phyloP scores from a whole-genome alignment of 2,329 filamentous ascomycete genomes.

The Trichoderma semiorbis region DNA sequence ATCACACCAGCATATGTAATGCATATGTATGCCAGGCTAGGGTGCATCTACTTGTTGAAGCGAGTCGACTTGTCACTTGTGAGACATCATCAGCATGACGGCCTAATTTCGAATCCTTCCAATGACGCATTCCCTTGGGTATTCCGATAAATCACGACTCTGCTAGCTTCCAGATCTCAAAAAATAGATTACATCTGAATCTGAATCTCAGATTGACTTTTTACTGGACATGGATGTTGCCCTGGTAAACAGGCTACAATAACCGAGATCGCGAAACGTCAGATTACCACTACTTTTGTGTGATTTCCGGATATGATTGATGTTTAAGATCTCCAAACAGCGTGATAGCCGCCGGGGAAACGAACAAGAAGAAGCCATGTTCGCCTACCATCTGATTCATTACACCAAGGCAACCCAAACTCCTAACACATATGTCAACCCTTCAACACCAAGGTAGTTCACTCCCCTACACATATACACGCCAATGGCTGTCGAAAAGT shows the following conservation, averaged over 20 bases:
- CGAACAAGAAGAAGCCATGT: neutral
- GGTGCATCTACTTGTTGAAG: neutral
- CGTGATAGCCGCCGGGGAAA: neutral
- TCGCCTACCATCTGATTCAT: constrained; percentile 23
- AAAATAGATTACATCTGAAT: neutral
- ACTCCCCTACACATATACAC: constrained; percentile 23
- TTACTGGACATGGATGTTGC: neutral
- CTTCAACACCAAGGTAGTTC: neutral
- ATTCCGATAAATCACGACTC: neutral
- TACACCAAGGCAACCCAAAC: constrained; percentile 44
- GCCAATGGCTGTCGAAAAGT: constrained; percentile 41
- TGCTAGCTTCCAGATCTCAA: neutral
- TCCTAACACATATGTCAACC: constrained; percentile 21
- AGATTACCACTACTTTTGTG: neutral
- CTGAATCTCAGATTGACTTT: neutral
- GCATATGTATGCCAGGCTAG: neutral
- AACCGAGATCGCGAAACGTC: neutral
- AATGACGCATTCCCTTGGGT: neutral
- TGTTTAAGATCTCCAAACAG: neutral
- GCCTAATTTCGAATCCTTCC: neutral
- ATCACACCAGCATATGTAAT: neutral
- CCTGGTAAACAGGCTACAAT: neutral
- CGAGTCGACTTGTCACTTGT: constrained; percentile 2
- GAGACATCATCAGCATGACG: neutral
- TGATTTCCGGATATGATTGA: neutral